Base-by-base conservation (phyloP, 2,329 filamentous ascomycete species). In the Pseudonectria foliicola region DNA sequence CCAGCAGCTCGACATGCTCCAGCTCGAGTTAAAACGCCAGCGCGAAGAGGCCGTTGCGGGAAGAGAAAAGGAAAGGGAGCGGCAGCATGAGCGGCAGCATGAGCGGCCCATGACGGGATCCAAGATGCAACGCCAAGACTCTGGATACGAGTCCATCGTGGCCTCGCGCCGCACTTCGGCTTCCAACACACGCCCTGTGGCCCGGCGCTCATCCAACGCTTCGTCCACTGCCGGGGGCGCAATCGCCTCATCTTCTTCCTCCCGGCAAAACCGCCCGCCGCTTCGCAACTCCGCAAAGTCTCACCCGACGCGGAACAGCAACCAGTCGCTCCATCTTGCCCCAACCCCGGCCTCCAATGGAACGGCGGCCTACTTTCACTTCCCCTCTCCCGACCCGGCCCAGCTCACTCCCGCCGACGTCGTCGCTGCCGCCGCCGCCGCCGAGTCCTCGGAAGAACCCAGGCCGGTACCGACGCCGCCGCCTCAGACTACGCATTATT, bases 401-500 rank as follows among this genome's bases (percentile, higher is more conserved):
- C 47, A 57, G 40, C 40, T 56, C 42, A 21, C 18, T 21, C 5
- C 18, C 18, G 43, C 50, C 18, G 45, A 49, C 42, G 16, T 29
- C 21, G 28, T 39, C 13, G 40, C 42, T 38, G 39, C 47, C 31
- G 16, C 30, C 21, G 28, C 40, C 13, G 40, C 42, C 39, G 39
- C 47, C 31, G 42, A 33, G 23, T 37, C 37, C 24, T 40, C 49
- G 15, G 37, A 43, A 27, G 34, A 45, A 14, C 45, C 41, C 13
- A 45, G 39, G 27, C 44, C 51, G 2, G 38, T 56, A 3, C 60
- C 62, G 24, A 57, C 64, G 3, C 62, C 65, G 2, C 76, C 73
- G 2, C 76, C 73, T 4, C 68, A 71, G 45, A 80, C 77, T 3
- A 75, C 73, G 2, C 75, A 80, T 50, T 82, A 81, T 58, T 82